These are phyloP conservation scores for Prunus fruticosa DNA, from an alignment of 306 rosid species.

Conservation along the genomic window DNA sequence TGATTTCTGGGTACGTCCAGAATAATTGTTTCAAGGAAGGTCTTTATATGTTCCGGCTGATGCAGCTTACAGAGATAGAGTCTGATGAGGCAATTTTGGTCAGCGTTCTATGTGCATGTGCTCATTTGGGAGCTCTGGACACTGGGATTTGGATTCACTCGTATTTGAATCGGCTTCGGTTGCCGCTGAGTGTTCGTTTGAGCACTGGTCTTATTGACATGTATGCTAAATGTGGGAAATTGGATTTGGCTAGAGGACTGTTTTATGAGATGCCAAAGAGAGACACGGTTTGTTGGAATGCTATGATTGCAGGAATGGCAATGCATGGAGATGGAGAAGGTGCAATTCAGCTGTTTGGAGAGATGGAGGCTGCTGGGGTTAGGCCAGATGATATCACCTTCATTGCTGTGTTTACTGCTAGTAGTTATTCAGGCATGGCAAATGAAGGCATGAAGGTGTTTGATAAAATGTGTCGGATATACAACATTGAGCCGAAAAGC, in stretches of 20 bases:
- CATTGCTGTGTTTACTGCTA: conserved; percentile 68
- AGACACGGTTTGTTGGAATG: conserved; percentile 72
- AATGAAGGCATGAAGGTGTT: conserved; percentile 45
- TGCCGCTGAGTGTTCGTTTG: conserved; percentile 43
- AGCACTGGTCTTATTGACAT: conserved; percentile 66
- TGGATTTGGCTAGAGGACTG: conserved; percentile 46
- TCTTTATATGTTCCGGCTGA: conserved; percentile 51
- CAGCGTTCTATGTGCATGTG: conserved; percentile 68
- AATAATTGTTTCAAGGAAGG: conserved; percentile 76
- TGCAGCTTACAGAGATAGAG: conserved; percentile 48
- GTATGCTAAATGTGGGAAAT: conserved; percentile 76
- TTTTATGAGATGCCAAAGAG: conserved; percentile 38
- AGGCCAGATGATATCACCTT: conserved; percentile 70
- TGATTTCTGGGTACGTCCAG: conserved; percentile 79
- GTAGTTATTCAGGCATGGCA: conserved; percentile 70
- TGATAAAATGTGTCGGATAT: conserved; percentile 47
- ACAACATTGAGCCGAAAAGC: conserved; percentile 55
- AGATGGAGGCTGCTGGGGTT: conserved; percentile 47
- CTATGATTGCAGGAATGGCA: conserved; percentile 72
- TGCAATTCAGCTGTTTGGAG: conserved; percentile 47
- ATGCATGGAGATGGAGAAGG: conserved; percentile 67
- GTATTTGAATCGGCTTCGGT: conserved; percentile 27
- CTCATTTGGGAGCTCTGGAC: conserved; percentile 70
- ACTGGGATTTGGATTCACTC: conserved; percentile 68
- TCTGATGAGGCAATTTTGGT: conserved; percentile 73